Evolutionary conservation across 2,329 filamentous ascomycete species (phyloP).

Genomic region (Arthrobotrys pseudoclavata): DNA sequence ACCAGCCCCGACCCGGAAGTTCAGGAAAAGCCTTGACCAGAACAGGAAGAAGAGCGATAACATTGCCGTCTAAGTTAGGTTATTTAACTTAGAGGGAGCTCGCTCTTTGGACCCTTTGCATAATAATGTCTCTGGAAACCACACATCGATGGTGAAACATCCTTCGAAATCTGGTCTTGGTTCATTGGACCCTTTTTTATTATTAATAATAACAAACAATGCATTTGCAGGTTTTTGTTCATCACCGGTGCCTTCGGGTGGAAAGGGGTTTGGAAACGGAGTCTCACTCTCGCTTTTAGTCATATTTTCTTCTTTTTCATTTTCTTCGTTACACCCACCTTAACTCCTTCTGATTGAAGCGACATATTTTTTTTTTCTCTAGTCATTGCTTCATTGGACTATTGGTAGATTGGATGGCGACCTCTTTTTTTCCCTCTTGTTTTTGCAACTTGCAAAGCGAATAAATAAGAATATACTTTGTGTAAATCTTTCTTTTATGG

Average conservation of each 20-base stretch:
- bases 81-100: slow-evolving; percentile 3
- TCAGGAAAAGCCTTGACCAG: slow-evolving; percentile 60
- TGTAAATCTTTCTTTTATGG: slow-evolving; percentile 36
- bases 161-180: slow-evolving; percentile 12
- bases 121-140: neutral
- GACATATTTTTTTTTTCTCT: slow-evolving; percentile 10
- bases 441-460: slow-evolving; percentile 29
- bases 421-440: neutral
- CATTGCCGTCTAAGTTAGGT: slow-evolving; percentile 44
- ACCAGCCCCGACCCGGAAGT: slow-evolving; percentile 56
- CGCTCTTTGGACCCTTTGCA: slow-evolving; percentile 3
- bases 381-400: slow-evolving; percentile 24
- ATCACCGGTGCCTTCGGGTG: slow-evolving; percentile 12
- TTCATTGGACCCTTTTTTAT: neutral
- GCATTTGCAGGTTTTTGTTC: slow-evolving; percentile 18
- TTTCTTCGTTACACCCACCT: slow-evolving; percentile 7
- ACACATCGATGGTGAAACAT: neutral
- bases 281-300: slow-evolving; percentile 25
- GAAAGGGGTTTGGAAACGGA: slow-evolving; percentile 8
- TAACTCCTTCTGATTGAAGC: slow-evolving; percentile 19
- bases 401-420: slow-evolving; percentile 53
- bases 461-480: slow-evolving; percentile 41
- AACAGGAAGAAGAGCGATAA: slow-evolving; percentile 61
- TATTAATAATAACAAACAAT: neutral
- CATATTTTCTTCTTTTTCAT: neutral